Evolutionary conservation across 2,329 filamentous ascomycete genomes (phyloP), one percentile per base, ranked within the genome.

Genomic region (Aspergillus spinulosporus): DNA sequence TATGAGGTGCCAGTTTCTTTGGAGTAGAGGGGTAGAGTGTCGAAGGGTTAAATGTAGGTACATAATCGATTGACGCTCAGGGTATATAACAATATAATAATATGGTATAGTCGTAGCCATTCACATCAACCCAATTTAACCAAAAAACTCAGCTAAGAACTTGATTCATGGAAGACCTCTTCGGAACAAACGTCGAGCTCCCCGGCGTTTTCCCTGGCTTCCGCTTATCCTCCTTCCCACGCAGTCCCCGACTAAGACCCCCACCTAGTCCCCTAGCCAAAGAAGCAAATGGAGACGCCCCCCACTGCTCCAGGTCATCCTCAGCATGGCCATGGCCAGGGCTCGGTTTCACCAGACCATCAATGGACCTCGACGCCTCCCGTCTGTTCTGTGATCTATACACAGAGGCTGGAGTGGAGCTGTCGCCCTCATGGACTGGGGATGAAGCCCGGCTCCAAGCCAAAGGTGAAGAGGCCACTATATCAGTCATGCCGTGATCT

Each of bases 221-320:
- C 58, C 64, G 68, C 52, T 63, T 62, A 42, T 72, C 69, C 9
- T 72, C 68, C 54, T 67, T 71, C 5, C 59, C 51, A 42, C 66
- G 66, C 48, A 78, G 59, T 3, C 74, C 76, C 50, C 73, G 71
- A 58, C 73, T 77, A 29, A 77, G 59, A 2, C 75, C 75, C 21
- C 71, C 74, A 9, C 75, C 74, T 12, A 77, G 66, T 1, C 76
- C 76, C 57, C 73, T 63, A 3, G 74, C 74, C 51, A 78, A 68
- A 14, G 73, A 72, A 5, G 71, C 69, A 60, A 76, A 74, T 3
- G 72, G 71, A 1, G 71, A 73, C 7, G 66, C 64, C n/a, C 69
- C 68, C 72, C 69, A 74, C 9, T 63, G 47, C 21, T 73, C 71
- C 26, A 76, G 59, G 15, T 75, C 70, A 29, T 70, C 67, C 54